A percentile compares a stretch with the other conserved stretches of the same genome.
Evolutionary conservation across 2,329 filamentous ascomycete species (phyloP).

Genomic region (Alternaria metachromatica): DNA sequence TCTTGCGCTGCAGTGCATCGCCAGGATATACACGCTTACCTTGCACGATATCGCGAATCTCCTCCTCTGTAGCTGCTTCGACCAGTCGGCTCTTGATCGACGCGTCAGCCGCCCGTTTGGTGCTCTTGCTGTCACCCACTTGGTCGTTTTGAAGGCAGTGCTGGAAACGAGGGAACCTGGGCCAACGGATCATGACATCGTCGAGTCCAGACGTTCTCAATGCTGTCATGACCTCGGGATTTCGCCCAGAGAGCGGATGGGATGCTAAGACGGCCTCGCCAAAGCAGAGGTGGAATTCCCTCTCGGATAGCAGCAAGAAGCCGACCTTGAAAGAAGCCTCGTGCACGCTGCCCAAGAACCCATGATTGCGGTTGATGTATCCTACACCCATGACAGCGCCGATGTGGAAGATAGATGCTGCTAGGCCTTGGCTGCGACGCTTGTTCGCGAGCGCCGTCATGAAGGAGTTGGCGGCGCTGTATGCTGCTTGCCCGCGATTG

Average conservation of each 20-base stretch:
- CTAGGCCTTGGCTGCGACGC: slow-evolving; percentile 44
- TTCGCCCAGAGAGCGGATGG: background rate
- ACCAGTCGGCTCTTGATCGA: background rate
- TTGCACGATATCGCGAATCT: background rate
- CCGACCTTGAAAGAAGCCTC: background rate
- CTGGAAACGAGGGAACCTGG: background rate
- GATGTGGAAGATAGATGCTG: background rate
- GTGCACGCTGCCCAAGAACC: background rate
- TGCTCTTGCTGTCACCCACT: background rate
- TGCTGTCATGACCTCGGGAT: background rate
- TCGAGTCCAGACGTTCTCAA: background rate
- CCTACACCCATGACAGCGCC: background rate
- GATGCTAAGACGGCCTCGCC: slow-evolving; percentile 11
- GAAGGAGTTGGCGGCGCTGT: slow-evolving; percentile 53
- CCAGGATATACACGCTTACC: background rate
- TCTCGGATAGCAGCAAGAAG: slow-evolving; percentile 13
- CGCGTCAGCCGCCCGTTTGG: background rate
- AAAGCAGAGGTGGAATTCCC: slow-evolving; percentile 21
- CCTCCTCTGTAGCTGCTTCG: background rate
- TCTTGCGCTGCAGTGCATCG: background rate
- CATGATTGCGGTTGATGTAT: slow-evolving; percentile 16
- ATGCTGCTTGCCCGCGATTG: slow-evolving; percentile 53
- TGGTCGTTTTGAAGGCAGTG: background rate
- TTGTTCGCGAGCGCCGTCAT: slow-evolving; percentile 50
- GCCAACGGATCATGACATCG: background rate